phyloP scores from a whole-genome alignment of 805 yeast species.

The Wickerhamiella sergipiensis region DNA sequence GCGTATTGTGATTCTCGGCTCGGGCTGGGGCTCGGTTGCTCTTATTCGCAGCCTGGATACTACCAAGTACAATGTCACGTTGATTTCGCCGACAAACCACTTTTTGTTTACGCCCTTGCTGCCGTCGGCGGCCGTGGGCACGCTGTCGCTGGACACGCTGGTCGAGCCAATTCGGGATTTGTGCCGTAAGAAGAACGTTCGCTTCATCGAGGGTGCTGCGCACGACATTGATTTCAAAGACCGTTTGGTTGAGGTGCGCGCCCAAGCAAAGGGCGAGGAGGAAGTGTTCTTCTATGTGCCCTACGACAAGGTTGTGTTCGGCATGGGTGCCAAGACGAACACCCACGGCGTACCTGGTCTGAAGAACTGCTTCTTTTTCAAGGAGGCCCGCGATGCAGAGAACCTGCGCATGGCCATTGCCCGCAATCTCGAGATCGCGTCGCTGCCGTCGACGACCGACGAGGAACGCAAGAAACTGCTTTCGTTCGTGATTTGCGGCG shows the following conservation, averaged over 20 bases:
- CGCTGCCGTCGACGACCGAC: slow-evolving; percentile 50
- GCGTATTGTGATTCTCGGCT: slow-evolving; percentile 46
- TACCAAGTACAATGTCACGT: slow-evolving; percentile 49
- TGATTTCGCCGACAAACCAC: slow-evolving; percentile 55
- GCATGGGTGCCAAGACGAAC: slow-evolving; percentile 55
- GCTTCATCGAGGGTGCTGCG: slow-evolving; percentile 49
- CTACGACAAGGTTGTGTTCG: slow-evolving; percentile 56
- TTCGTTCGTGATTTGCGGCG: slow-evolving; percentile 58
- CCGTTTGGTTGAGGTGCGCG: slow-evolving; percentile 42
- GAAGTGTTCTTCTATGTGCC: slow-evolving; percentile 42
- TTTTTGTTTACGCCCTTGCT: slow-evolving; percentile 57
- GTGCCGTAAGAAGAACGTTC: slow-evolving; percentile 39
- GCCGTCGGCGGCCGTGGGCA: slow-evolving; percentile 60
- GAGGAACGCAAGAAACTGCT: slow-evolving; percentile 48
- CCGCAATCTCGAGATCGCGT: slow-evolving; percentile 43
- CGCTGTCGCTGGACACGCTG: slow-evolving; percentile 48
- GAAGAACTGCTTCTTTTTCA: slow-evolving; percentile 44
- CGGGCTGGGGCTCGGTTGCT: slow-evolving; percentile 63
- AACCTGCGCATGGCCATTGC: slow-evolving; percentile 42
- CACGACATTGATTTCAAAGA: slow-evolving; percentile 43
- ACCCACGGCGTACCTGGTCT: slow-evolving; percentile 64
- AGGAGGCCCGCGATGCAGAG: slow-evolving; percentile 54
- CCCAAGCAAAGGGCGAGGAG: slow-evolving; percentile 29
- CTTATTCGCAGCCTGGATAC: slow-evolving; percentile 37
- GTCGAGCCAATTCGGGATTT: slow-evolving; percentile 51